A percentile compares a stretch with the other conserved stretches of the same genome.
These are phyloP conservation scores for Catharanthus roseus DNA, from an alignment of 257 asterid genomes.

Conservation along the genomic window DNA sequence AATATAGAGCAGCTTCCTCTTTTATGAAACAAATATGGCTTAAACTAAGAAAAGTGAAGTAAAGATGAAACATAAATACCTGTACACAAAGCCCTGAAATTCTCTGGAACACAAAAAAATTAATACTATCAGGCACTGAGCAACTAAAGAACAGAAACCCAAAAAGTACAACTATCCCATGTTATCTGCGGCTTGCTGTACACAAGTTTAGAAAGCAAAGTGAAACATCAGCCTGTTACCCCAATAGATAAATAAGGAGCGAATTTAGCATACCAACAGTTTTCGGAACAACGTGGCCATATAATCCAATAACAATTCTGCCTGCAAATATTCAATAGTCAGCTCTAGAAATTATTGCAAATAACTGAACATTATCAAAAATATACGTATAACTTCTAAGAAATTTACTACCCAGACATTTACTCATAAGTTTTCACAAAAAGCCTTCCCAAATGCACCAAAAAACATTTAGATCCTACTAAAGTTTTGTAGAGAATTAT, in stretches of 20 bases:
- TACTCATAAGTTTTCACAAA: background rate
- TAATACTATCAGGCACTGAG: slow-evolving; percentile 17
- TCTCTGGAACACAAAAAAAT: slow-evolving; percentile 53
- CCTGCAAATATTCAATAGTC: slow-evolving; percentile 45
- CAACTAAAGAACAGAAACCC: background rate
- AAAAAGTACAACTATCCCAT: background rate
- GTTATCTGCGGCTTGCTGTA: background rate
- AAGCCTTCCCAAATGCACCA: background rate
- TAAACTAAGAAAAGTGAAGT: slow-evolving; percentile 3
- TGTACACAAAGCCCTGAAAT: slow-evolving; percentile 96
- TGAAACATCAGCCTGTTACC: no score
- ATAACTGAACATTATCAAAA: background rate
- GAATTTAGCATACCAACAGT: slow-evolving; percentile 60
- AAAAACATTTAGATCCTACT: background rate
- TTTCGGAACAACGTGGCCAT: slow-evolving; percentile 88
- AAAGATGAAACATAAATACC: slow-evolving; percentile 44
- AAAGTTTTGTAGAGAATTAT: background rate
- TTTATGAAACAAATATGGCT: slow-evolving; percentile 8
- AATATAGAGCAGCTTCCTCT: background rate
- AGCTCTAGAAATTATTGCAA: slow-evolving; percentile 7
- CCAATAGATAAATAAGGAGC: slow-evolving; percentile 11
- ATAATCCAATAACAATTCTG: slow-evolving; percentile 80
- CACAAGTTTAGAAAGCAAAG: background rate
- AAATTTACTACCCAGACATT: background rate
- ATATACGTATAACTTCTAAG: background rate